phyloP scores from a whole-genome alignment of 2,329 filamentous ascomycete genomes.

The Cytospora chrysosperma region DNA sequence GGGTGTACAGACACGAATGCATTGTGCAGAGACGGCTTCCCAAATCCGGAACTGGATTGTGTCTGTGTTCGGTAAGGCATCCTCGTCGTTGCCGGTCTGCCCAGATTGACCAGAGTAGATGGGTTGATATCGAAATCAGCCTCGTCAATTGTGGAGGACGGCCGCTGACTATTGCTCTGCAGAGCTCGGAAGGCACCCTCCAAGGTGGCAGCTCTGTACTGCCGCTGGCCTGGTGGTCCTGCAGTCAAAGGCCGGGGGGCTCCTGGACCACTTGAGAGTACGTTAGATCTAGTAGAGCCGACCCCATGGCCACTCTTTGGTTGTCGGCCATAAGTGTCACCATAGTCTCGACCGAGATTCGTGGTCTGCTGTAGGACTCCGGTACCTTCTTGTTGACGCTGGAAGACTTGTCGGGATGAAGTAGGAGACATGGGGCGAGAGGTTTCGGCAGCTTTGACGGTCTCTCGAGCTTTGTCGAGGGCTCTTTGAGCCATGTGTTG shows the following conservation, averaged over 20 bases:
- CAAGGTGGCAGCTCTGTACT: slow-evolving; percentile 45
- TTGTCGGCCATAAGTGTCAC: slow-evolving; percentile 15
- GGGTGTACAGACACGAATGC: slow-evolving; percentile 10
- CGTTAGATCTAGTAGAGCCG: slow-evolving; percentile 24
- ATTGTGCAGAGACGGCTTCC: slow-evolving; percentile 25
- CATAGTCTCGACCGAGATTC: slow-evolving; percentile 9
- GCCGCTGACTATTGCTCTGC: slow-evolving; percentile 28
- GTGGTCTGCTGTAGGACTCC: neutral
- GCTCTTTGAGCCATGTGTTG: slow-evolving; percentile 51
- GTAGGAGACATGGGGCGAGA: slow-evolving; percentile 25
- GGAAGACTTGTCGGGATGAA: slow-evolving; percentile 19
- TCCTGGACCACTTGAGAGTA: slow-evolving; percentile 38
- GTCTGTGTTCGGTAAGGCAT: neutral
- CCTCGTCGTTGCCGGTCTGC: neutral
- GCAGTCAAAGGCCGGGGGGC: slow-evolving; percentile 53
- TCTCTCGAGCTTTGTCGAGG: slow-evolving; percentile 33
- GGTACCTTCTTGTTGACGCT: neutral
- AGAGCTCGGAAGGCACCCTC: slow-evolving; percentile 40
- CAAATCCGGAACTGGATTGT: neutral
- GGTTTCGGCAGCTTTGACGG: slow-evolving; percentile 23
- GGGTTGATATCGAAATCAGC: neutral
- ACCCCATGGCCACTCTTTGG: slow-evolving; percentile 22
- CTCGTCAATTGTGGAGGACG: neutral
- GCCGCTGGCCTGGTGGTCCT: slow-evolving; percentile 54
- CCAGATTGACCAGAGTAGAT: neutral